These are phyloP conservation scores for Taphrina sp. DNA, from an alignment of 1,139 yeast genomes.

Conservation along the genomic window DNA sequence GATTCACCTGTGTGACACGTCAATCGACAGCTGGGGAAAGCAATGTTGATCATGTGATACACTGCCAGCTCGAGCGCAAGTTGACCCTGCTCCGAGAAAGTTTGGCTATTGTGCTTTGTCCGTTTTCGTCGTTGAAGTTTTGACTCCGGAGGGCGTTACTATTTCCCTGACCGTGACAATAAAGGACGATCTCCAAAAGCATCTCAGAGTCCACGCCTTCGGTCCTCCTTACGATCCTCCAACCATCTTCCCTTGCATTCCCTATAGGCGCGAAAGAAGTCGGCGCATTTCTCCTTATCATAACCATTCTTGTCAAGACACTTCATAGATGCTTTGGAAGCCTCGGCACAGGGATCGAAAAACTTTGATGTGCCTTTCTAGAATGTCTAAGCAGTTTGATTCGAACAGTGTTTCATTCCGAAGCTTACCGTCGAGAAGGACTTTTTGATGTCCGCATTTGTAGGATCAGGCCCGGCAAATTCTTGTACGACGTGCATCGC, in stretches of 20 bases:
- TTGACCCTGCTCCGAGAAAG: too few species aligned
- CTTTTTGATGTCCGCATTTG: slow-evolving; percentile 24
- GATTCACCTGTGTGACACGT: too few species aligned
- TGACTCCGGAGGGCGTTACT: too few species aligned
- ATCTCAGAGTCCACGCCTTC: slow-evolving; percentile 11
- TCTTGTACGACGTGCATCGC: slow-evolving; percentile 19
- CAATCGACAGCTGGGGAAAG: too few species aligned
- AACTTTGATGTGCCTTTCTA: slow-evolving; percentile 27
- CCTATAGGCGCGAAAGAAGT: slow-evolving; percentile 24
- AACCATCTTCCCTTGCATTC: slow-evolving; percentile 28
- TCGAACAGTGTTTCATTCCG: too few species aligned
- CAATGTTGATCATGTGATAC: too few species aligned
- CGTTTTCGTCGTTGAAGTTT: too few species aligned
- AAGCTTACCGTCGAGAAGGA: slow-evolving; percentile 18
- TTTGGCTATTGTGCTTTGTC: too few species aligned
- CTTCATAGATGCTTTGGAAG: slow-evolving; percentile 29
- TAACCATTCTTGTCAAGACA: slow-evolving; percentile 31
- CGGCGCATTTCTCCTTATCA: slow-evolving; percentile 22
- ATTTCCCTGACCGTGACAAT: too few species aligned
- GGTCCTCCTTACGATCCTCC: slow-evolving; percentile 25
- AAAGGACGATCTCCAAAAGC: too few species aligned
- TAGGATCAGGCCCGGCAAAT: slow-evolving; percentile 30
- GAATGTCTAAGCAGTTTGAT: slow-evolving; percentile 2
- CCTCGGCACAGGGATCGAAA: slow-evolving; percentile 30
- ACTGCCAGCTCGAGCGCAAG: too few species aligned